These are phyloP conservation scores for Cystobasidium onofrii DNA, from an alignment of 768 basidiomycete genomes.

Conservation along the genomic window DNA sequence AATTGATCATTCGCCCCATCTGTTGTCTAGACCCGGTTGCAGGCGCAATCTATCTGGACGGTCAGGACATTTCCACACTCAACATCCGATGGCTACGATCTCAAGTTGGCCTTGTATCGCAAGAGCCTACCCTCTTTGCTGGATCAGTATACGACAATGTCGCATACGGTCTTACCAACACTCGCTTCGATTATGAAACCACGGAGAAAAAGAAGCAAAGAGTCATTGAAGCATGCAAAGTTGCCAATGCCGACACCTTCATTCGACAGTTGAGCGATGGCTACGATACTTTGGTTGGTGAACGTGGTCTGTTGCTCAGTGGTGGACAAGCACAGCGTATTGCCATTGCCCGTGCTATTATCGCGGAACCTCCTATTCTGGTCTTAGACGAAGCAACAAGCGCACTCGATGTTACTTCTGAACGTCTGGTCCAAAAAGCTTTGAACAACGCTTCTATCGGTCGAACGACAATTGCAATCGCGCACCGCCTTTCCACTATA, in stretches of 20 bases:
- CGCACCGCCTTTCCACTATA: conserved; percentile 46
- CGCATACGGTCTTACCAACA: conserved; percentile 50
- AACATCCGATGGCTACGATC: conserved; percentile 47
- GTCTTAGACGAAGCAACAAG: conserved; percentile 49
- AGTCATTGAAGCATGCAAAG: conserved; percentile 49
- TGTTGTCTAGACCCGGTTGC: conserved; percentile 44
- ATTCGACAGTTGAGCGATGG: conserved; percentile 49
- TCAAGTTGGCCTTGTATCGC: conserved; percentile 48
- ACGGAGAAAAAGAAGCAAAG: conserved; percentile 47
- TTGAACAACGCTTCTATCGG: conserved; percentile 49
- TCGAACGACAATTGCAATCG: conserved; percentile 50
- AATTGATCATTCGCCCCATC: too few relatives aligned
- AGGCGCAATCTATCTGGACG: conserved; percentile 48
- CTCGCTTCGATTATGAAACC: conserved; percentile 45
- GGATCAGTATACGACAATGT: conserved; percentile 50
- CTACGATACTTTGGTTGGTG: conserved; percentile 49
- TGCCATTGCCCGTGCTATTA: conserved; percentile 50
- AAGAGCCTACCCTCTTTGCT: conserved; percentile 49
- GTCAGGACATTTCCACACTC: conserved; percentile 47
- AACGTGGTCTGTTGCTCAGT: conserved; percentile 50
- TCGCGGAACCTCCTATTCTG: conserved; percentile 45
- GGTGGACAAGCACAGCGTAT: conserved; percentile 51
- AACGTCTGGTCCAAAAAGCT: conserved; percentile 49
- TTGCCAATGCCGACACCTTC: conserved; percentile 51
- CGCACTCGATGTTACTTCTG: conserved; percentile 48